Percentiles rank a stretch among this genome's conserved stretches.
Evolutionary conservation across 352 stramenopile genomes (phyloP).

Genomic region (Aphanomyces astaci): DNA sequence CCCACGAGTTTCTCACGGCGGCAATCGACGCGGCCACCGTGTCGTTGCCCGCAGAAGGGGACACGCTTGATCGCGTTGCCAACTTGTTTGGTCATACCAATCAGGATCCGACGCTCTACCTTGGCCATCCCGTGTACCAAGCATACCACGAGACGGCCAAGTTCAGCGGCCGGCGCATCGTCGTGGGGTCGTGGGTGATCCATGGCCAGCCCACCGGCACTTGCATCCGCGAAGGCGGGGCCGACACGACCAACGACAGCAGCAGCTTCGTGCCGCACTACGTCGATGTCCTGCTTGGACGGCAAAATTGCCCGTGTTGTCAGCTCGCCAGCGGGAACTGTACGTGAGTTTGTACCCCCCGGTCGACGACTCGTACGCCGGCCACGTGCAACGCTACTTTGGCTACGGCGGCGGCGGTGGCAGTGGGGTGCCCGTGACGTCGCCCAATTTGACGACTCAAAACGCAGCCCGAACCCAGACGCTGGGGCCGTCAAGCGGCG

Average conservation of each 20-base stretch:
- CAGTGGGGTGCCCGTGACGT: too few relatives aligned
- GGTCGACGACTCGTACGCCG: too few relatives aligned
- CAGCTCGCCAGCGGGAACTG: background rate
- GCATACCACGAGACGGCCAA: background rate
- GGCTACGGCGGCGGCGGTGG: too few relatives aligned
- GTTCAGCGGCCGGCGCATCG: background rate
- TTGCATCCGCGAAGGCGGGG: background rate
- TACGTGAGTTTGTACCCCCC: background rate
- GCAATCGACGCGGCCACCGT: background rate
- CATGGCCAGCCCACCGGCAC: background rate
- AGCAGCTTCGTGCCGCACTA: background rate
- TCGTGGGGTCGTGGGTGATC: background rate
- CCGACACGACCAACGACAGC: background rate
- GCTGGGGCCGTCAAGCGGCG: too few relatives aligned
- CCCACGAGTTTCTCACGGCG: background rate
- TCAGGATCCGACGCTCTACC: too few relatives aligned
- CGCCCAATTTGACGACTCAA: too few relatives aligned
- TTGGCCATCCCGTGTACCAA: background rate
- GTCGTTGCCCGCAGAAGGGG: too few relatives aligned
- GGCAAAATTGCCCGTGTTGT: background rate
- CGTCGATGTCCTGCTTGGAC: background rate
- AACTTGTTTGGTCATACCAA: too few relatives aligned
- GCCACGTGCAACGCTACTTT: too few relatives aligned
- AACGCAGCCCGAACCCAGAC: too few relatives aligned
- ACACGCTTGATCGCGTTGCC: too few relatives aligned